Evolutionary conservation across 768 basidiomycete species (phyloP).

Genomic region (Russula foetens): DNA sequence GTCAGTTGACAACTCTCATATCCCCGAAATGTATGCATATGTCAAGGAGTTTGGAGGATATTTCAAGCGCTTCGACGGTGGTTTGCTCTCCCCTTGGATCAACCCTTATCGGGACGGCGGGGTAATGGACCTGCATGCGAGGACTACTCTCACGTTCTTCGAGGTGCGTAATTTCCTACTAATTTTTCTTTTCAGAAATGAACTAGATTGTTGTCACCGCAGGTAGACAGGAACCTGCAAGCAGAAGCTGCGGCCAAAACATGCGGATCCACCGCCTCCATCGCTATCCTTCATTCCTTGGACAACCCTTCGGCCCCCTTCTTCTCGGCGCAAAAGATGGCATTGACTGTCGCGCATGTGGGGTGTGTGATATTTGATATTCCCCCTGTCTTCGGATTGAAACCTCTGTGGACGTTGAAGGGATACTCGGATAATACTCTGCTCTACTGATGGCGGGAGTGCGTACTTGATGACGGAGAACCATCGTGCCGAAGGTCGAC

Average conservation of each 20-base stretch:
- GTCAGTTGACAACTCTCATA: slow-evolving; percentile 57
- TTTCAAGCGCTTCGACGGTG: slow-evolving; percentile 83
- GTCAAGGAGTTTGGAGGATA: slow-evolving; percentile 80
- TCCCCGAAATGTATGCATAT: slow-evolving; percentile 72
- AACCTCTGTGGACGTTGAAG: slow-evolving; percentile 33
- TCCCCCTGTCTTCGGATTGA: background rate
- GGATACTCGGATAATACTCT: slow-evolving; percentile 84
- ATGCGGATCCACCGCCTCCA: slow-evolving; percentile 87
- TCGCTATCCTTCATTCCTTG: slow-evolving; percentile 85
- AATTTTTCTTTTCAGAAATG: background rate
- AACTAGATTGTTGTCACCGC: background rate
- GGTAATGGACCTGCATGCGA: slow-evolving; percentile 67
- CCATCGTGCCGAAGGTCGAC: slow-evolving; percentile 88
- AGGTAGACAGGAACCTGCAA: slow-evolving; percentile 74
- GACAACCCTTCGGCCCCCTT: slow-evolving; percentile 76
- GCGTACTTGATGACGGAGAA: slow-evolving; percentile 87
- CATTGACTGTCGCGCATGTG: slow-evolving; percentile 86
- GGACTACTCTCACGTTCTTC: slow-evolving; percentile 81
- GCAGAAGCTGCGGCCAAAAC: slow-evolving; percentile 58
- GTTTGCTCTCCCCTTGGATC: slow-evolving; percentile 64
- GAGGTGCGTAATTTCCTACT: slow-evolving; percentile 43
- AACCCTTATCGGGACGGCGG: slow-evolving; percentile 23
- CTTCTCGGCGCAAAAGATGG: slow-evolving; percentile 66
- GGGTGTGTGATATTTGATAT: slow-evolving; percentile 46
- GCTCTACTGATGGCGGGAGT: slow-evolving; percentile 60